Percentiles rank a stretch among this genome's conserved stretches.
phyloP scores from a whole-genome alignment of 1,139 yeast species.

The Suhomyces chickasaworum region DNA sequence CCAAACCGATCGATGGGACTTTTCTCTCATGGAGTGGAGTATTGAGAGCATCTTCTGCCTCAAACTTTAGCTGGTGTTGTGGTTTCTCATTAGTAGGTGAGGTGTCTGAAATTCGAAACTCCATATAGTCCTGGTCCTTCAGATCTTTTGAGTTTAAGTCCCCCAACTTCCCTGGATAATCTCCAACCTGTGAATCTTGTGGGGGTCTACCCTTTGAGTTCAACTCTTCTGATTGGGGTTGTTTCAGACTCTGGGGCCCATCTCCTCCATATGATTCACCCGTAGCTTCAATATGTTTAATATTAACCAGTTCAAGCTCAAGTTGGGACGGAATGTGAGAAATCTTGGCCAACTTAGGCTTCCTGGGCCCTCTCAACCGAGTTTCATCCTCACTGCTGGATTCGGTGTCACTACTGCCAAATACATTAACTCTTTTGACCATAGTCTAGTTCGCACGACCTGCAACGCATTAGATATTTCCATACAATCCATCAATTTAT shows the following conservation, averaged over 20 bases:
- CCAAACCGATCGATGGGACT: slow-evolving; percentile 43
- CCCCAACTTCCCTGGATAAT: no score
- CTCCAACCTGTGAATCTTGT: no score
- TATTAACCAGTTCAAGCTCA: not conserved
- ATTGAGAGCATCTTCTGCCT: slow-evolving; percentile 5
- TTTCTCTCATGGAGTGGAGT: slow-evolving; percentile 14
- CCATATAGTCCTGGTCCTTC: slow-evolving; percentile 9
- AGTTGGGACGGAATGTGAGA: not conserved
- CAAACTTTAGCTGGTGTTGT: not conserved
- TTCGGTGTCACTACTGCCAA: slow-evolving; percentile 13
- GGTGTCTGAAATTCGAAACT: not conserved
- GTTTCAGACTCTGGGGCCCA: not conserved
- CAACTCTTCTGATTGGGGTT: no score
- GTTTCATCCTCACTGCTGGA: slow-evolving; percentile 11
- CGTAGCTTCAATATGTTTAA: not conserved
- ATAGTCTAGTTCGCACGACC: slow-evolving; percentile 6
- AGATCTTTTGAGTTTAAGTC: no score
- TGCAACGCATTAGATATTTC: not conserved
- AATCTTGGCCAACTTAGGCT: not conserved
- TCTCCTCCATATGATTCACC: not conserved
- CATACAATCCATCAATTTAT: not conserved
- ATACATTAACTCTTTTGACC: slow-evolving; percentile 17
- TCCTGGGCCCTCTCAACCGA: not conserved
- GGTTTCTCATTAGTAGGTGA: not conserved
- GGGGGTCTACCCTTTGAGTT: no score